Conservation (phyloP, 768 basidiomycete species). For the Boletus sp. region DNA sequence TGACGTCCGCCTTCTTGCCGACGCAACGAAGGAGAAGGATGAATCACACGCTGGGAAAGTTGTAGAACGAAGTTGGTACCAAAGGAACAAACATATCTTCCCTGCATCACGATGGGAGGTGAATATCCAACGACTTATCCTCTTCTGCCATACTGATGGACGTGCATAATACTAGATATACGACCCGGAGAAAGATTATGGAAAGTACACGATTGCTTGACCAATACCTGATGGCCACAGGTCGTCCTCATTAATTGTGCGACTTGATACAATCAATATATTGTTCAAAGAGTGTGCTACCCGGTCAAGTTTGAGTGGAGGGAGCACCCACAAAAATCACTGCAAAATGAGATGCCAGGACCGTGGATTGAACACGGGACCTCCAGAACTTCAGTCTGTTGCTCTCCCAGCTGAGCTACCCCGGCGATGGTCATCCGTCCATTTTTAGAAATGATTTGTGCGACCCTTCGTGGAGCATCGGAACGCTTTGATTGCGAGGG, state of each 20-base stretch:
- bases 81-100: slow-evolving; percentile 96
- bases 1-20: slow-evolving; percentile 89
- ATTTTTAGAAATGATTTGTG: not conserved
- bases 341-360: slow-evolving; percentile 50
- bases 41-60: slow-evolving; percentile 99
- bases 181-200: slow-evolving; percentile 91
- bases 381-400: slow-evolving; percentile 73
- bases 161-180: slow-evolving; percentile 55
- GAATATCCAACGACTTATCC: slow-evolving; percentile 20
- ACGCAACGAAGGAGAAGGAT: slow-evolving; percentile 96
- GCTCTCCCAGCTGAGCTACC: slow-evolving; percentile 76
- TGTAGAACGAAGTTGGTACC: slow-evolving; percentile 93
- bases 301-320: not conserved
- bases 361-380: slow-evolving; percentile 80
- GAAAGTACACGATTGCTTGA: slow-evolving; percentile 79
- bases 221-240: slow-evolving; percentile 1
- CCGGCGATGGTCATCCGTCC: slow-evolving; percentile 34
- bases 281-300: not conserved
- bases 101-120: slow-evolving; percentile 97
- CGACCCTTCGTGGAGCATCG: not conserved
- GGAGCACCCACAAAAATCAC: not conserved
- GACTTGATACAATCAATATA: not conserved
- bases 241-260: not conserved
- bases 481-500: not conserved
- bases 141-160: not conserved